Evolutionary conservation across 169 alveolate species (phyloP), one percentile per base, ranked within the genome.

Genomic region (Cryptosporidium sp.): DNA sequence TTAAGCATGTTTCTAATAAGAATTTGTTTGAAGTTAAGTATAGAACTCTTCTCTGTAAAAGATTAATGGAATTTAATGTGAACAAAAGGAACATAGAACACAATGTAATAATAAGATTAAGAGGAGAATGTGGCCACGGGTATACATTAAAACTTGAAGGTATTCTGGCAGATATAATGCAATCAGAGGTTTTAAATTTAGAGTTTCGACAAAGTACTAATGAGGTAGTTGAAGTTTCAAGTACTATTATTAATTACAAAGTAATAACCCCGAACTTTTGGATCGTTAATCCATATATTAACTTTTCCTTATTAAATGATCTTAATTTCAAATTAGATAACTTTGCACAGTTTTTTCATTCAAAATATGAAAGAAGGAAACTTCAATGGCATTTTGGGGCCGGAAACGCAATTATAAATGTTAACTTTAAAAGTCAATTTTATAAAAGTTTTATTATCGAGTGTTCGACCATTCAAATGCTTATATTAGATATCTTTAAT

Each of bases 101-200:
- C 23, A 26, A 67, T 41, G 29, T 62, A 31, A 37, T 80, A 23
- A 43, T 43, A 8, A 80, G 55, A 41, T 62, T 80, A 59, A 80
- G 75, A 62, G 41, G 55, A 45, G 89, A 80, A 65, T 80, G 89
- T 48, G 89, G 89, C 14, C 33, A 62, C 14, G 89, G 89, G 10
- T 80, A 80, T 80, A 80, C 80, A 43, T 16, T 80, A 21, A 80
- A 58, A 23, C 41, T 80, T 12, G 89, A 80, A 80, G 89, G 89
- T 4, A 52, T 80, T 18, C 55, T 80, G 8, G 65, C 89, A 16
- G 89, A 80, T 80, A 16, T 80, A 45, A 62, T 80, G 69, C 89
- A 80, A 23, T 80, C 89, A 7, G 89, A 80, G 43, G 3, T 37
- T 21, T 39, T 62, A 65, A 80, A 80, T 14, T 12, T 18, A 21